A percentile compares a stretch with the other conserved stretches of the same genome.
phyloP scores from a whole-genome alignment of 768 basidiomycete species.

The Suillus tomentosus region DNA sequence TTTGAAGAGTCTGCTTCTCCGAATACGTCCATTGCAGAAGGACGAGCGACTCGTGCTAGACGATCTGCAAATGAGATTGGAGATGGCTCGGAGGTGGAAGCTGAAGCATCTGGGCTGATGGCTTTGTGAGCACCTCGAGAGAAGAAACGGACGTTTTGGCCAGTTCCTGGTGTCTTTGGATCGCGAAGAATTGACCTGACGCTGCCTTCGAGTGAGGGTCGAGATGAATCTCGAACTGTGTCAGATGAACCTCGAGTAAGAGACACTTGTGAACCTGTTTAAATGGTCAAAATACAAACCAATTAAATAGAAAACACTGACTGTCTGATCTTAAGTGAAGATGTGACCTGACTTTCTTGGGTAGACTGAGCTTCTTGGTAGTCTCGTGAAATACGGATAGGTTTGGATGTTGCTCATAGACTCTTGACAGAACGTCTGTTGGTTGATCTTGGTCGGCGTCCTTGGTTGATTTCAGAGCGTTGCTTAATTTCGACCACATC shows the following conservation, averaged over 20 bases:
- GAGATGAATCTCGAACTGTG: slow-evolving; percentile 13
- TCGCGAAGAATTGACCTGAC: slow-evolving; percentile 74
- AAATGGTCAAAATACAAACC: slow-evolving; percentile 8
- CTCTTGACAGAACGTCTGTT: slow-evolving; percentile 48
- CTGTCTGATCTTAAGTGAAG: slow-evolving; percentile 40
- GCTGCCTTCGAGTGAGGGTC: slow-evolving; percentile 52
- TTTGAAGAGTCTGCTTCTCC: slow-evolving; percentile 48
- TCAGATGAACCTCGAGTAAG: slow-evolving; percentile 26
- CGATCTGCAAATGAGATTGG: slow-evolving; percentile 30
- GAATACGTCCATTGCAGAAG: slow-evolving; percentile 53
- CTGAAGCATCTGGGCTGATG: slow-evolving; percentile 65
- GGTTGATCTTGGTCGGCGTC: slow-evolving; percentile 20
- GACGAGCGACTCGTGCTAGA: slow-evolving; percentile 33
- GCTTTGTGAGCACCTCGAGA: slow-evolving; percentile 66
- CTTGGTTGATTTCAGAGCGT: slow-evolving; percentile 47
- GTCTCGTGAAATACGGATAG: slow-evolving; percentile 54
- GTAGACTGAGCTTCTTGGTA: slow-evolving; percentile 33
- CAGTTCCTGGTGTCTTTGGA: slow-evolving; percentile 70
- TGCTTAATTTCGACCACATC: slow-evolving; percentile 69
- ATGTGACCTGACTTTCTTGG: slow-evolving; percentile 56
- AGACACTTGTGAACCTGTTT: slow-evolving; percentile 32
- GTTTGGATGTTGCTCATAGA: slow-evolving; percentile 64
- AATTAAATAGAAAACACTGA: slow-evolving; percentile 24
- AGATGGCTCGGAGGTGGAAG: slow-evolving; percentile 38
- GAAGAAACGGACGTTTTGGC: slow-evolving; percentile 81